A percentile compares a stretch with the other conserved stretches of the same genome.
Conservation (phyloP, 2,329 filamentous ascomycete species). For the Dryadomyces sulphureus region DNA sequence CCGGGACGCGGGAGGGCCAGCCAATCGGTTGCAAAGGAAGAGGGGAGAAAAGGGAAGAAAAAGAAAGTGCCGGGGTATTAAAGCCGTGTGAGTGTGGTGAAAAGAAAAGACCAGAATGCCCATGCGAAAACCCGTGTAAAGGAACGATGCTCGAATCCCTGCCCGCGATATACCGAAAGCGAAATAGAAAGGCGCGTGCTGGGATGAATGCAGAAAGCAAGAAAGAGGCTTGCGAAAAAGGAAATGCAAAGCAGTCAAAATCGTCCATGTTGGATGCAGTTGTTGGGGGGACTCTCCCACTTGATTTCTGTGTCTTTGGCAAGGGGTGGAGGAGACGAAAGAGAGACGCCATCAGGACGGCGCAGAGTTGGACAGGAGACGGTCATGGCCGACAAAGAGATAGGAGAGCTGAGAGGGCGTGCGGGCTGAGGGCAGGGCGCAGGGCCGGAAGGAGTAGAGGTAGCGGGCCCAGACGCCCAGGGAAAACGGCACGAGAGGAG, state of each 20-base stretch:
- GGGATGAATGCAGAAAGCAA: neutral
- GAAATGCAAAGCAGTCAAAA: neutral
- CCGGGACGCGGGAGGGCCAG: neutral
- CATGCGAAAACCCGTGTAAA: neutral
- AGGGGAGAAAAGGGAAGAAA: neutral
- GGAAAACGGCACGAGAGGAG: conserved; percentile 26
- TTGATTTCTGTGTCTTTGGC: neutral
- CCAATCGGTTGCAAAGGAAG: neutral
- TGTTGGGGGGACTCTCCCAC: no score
- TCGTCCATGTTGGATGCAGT: neutral
- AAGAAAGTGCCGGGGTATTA: neutral
- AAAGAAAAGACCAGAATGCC: neutral
- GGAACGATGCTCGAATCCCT: neutral
- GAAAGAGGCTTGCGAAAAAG: neutral
- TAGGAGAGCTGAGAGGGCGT: conserved; percentile 33
- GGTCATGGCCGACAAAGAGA: conserved; percentile 30
- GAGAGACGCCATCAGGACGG: conserved; percentile 10
- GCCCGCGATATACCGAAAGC: neutral
- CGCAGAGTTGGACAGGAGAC: conserved; percentile 24
- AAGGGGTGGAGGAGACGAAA: neutral
- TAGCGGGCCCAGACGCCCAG: conserved; percentile 31
- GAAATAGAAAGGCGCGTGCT: neutral
- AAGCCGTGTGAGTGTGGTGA: neutral
- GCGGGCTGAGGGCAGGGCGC: conserved; percentile 18
- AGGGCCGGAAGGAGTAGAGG: conserved; percentile 30